These are phyloP conservation scores for Penicillium sp. DNA, from an alignment of 2,329 filamentous ascomycete species.

Conservation along the genomic window DNA sequence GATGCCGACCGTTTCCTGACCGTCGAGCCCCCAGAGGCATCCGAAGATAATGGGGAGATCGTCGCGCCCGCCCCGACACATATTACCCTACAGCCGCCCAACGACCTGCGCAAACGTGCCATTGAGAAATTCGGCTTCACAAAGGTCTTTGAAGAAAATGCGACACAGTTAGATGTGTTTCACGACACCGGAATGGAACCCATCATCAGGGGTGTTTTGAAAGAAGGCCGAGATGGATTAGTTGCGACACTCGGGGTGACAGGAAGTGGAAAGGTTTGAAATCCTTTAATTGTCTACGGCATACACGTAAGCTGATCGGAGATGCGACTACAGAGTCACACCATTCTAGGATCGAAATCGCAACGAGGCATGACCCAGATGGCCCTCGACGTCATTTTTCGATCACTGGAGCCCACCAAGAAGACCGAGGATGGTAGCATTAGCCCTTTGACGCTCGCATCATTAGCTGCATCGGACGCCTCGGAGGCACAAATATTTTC, in stretches of 20 bases:
- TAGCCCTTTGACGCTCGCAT: slow-evolving; percentile 68
- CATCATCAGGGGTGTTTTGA: slow-evolving; percentile 79
- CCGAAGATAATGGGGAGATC: slow-evolving; percentile 37
- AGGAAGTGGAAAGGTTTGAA: slow-evolving; percentile 87
- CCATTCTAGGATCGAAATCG: slow-evolving; percentile 83
- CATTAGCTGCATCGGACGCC: slow-evolving; percentile 73
- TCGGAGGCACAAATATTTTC: slow-evolving; percentile 79
- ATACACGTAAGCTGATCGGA: slow-evolving; percentile 10
- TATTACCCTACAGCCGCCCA: slow-evolving; percentile 77
- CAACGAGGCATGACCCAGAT: slow-evolving; percentile 92
- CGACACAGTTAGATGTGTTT: slow-evolving; percentile 84
- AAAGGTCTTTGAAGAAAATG: slow-evolving; percentile 84
- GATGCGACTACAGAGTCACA: slow-evolving; percentile 73
- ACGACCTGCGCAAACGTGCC: slow-evolving; percentile 79
- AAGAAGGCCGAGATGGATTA: slow-evolving; percentile 83
- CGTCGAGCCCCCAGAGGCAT: slow-evolving; percentile 63
- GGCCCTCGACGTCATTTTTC: slow-evolving; percentile 85
- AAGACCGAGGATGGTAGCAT: slow-evolving; percentile 60
- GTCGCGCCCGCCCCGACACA: slow-evolving; percentile 59
- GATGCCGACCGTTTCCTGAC: slow-evolving; percentile 70
- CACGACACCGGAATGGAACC: slow-evolving; percentile 73
- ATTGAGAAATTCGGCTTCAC: slow-evolving; percentile 96
- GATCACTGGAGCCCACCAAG: slow-evolving; percentile 73
- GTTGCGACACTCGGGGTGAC: slow-evolving; percentile 92
- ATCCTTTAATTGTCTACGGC: neutral